phyloP scores from a whole-genome alignment of 2,329 filamentous ascomycete genomes.

The Botrytis galanthina region DNA sequence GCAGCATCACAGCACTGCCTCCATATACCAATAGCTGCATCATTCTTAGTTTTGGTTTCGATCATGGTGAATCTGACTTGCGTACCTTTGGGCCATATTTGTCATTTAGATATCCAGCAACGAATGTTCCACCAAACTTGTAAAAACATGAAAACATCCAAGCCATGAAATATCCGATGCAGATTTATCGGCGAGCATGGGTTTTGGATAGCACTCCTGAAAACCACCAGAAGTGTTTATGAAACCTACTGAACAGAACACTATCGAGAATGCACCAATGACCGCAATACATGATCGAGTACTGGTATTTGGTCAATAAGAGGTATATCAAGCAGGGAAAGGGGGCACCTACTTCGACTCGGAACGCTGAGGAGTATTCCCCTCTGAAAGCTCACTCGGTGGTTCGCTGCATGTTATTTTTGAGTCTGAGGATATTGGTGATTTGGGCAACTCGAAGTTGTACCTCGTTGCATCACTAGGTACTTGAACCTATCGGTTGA shows the following conservation, averaged over 20 bases:
- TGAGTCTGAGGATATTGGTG: not conserved
- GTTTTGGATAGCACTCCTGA: slow-evolving; percentile 37
- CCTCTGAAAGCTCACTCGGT: not conserved
- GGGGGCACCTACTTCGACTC: slow-evolving; percentile 22
- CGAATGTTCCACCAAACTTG: slow-evolving; percentile 21
- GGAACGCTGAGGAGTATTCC: not conserved
- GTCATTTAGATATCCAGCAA: slow-evolving; percentile 25
- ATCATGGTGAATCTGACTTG: not conserved
- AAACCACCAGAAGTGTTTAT: slow-evolving; percentile 40
- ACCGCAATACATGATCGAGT: slow-evolving; percentile 22
- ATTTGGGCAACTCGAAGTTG: not conserved
- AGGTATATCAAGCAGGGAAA: not conserved
- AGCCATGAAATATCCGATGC: slow-evolving; percentile 36
- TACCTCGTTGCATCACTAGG: not conserved
- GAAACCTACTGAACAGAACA: slow-evolving; percentile 39
- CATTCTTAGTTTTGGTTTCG: not conserved
- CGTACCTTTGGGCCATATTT: slow-evolving; percentile 34
- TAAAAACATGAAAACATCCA: slow-evolving; percentile 40
- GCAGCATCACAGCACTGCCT: slow-evolving; percentile 23
- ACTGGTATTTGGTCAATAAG: not conserved
- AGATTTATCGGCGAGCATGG: slow-evolving; percentile 29
- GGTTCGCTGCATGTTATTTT: not conserved
- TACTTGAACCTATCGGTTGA: not conserved
- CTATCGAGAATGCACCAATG: not conserved
- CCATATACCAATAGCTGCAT: not conserved